Percentiles rank a stretch among this genome's conserved stretches.
These are phyloP conservation scores for Fusarium dimerum DNA, from an alignment of 2,329 filamentous ascomycete species.

Conservation along the genomic window DNA sequence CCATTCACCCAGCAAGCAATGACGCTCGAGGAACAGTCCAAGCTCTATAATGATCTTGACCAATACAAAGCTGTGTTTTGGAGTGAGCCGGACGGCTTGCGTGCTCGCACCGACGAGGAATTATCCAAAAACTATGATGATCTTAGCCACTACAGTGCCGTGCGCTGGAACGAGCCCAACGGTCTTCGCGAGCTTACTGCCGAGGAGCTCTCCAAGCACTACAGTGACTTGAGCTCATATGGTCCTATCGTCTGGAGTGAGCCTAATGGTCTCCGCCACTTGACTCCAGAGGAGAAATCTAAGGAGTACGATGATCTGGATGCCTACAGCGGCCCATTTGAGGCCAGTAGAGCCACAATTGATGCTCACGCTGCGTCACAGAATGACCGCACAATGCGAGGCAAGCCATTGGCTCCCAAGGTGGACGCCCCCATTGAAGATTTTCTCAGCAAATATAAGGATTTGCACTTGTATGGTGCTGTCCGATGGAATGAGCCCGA, in stretches of 20 bases:
- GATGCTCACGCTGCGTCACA: conserved; percentile 31
- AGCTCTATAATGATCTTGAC: conserved; percentile 42
- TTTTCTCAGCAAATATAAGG: conserved; percentile 38
- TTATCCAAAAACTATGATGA: conserved; percentile 39
- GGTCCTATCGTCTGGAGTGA: conserved; percentile 33
- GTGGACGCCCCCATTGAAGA: conserved; percentile 33
- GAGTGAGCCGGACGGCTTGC: conserved; percentile 39
- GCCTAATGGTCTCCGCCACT: conserved; percentile 31
- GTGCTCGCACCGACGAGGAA: conserved; percentile 33
- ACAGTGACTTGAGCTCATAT: conserved; percentile 45
- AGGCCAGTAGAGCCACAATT: conserved; percentile 33
- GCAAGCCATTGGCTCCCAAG: conserved; percentile 39
- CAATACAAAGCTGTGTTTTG: conserved; percentile 37
- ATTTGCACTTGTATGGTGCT: conserved; percentile 43
- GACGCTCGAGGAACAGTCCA: conserved; percentile 37
- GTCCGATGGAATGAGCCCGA: conserved; percentile 42
- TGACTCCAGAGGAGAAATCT: conserved; percentile 32
- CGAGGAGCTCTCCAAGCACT: conserved; percentile 38
- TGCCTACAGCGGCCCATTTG: conserved; percentile 37
- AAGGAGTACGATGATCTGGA: conserved; percentile 38
- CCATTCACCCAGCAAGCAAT: conserved; percentile 27
- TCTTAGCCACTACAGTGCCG: conserved; percentile 35
- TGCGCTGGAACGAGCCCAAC: conserved; percentile 34
- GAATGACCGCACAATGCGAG: conserved; percentile 34
- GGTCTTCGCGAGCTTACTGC: conserved; percentile 31